Evolutionary conservation across 192 early-diverging fungal species (phyloP), one percentile per base, ranked within the genome.

Genomic region (Gonapodya prolifera): DNA sequence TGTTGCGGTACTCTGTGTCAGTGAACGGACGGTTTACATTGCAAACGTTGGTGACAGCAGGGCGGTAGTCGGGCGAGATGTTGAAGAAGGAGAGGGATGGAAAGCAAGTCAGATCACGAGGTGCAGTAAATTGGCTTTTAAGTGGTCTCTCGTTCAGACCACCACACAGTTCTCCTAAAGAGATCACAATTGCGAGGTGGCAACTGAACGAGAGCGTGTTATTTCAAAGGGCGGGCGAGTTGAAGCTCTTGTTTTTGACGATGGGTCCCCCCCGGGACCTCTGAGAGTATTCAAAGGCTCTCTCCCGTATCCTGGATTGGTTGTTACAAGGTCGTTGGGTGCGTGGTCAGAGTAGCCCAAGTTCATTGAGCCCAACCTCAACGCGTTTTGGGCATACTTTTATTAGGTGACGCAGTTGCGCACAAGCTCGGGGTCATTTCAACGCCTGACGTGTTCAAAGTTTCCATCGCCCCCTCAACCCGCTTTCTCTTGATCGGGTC

Each of bases 21-120:
- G 8, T 8, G 18, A 18, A 32, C 71, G 71, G 31, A 73, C 28
- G 31, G 28, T 73, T 32, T 30, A 18, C 28, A 32, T 73, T 30
- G 71, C 71, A 8, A 18, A 32, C 71, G 71, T 73, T 13, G 71
- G 71, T 2, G 71, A 73, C 71, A 73, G 71, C 31, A 18, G 71
- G 31, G 71, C 32, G 8, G 71, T 73, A 13, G 31, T 32, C 31
- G 71, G 71, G 71, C 71, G 71, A 23, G 45, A 61, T 8, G 8
- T 29, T 2, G 71, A 73, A 73, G 18, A 8, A 2, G 71, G 71
- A 30, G 28, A 29, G 16, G 71, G 28, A 73, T 32, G 18, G 71
- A 18, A 32, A 32, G 71, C 31, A 13, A 29, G 29, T 2, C 71
- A 73, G 71, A 73, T 73, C 32, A 73, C 71, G 32, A 18, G 71